Evolutionary conservation across 2,329 filamentous ascomycete species (phyloP), one percentile per base, ranked within the genome.

Genomic region (Fusarium verticillioides): DNA sequence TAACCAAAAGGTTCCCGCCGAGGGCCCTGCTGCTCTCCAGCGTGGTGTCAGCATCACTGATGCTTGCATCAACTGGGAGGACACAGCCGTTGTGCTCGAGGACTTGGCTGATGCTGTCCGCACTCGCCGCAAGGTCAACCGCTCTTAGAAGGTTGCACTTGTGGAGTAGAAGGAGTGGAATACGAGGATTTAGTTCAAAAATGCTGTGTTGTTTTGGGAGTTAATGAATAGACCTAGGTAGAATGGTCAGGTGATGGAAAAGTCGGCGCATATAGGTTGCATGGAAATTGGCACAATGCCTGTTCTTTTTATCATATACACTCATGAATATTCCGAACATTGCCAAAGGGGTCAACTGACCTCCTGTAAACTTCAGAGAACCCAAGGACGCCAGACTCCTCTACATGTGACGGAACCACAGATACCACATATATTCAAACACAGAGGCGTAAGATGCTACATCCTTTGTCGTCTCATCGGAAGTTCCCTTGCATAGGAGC

Each of bases 41-140:
- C 94, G 94, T 84, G 95, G 95, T 76, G 93, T 98, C 79, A 96
- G 93, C 83, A 98, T 98, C 84, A 98, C 95, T 2, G 95, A 98
- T 82, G 96, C 95, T 63, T 99, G 96, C 85, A 97, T 99, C 81
- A 87, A 93, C 87, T 98, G 96, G 96, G 94, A 97, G 19, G 88
- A 87, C 60, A 98, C 95, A 3, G 90, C 96, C 46, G 85, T 89
- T 4, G 93, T 96, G 2, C 88, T 98, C 30, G 93, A 97, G 83
- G 89, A 96, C 77, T 88, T 98, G 36, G 95, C 96, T 10, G 90
- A 91, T n/a, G 93, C 94, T 40, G 92, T 98, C 59, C 90, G 93
- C 58, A 89, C 90, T 72, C 90, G 96, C 77, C 90, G 96, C 78
- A 86, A 90, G 77, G 64, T 84, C 46, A 86, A 84, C 76, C 82